Conservation (phyloP, 2,329 filamentous ascomycete genomes). For the Sporothrix humicola region DNA sequence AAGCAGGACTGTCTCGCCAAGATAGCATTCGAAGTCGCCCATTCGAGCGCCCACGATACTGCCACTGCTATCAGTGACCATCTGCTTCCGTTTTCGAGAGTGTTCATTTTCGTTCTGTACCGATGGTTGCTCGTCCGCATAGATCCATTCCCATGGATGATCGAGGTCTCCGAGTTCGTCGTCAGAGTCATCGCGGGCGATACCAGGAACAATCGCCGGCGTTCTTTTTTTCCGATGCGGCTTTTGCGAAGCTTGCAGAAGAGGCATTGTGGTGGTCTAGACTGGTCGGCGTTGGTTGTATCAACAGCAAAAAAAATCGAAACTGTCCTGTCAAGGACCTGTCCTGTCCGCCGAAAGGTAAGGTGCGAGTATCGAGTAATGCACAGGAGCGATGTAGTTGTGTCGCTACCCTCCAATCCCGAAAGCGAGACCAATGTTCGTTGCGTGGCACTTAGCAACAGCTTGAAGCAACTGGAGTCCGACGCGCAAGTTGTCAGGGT, state of each 20-base stretch:
- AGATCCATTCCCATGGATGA: slow-evolving; percentile 80
- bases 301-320: too few relatives aligned
- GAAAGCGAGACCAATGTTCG: neutral
- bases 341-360: too few relatives aligned
- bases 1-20: slow-evolving; percentile 85
- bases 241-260: slow-evolving; percentile 30
- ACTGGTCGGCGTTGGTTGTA: too few relatives aligned
- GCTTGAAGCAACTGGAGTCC: neutral
- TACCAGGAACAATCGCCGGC: slow-evolving; percentile 53
- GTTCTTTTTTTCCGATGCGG: slow-evolving; percentile 28
- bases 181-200: slow-evolving; percentile 80
- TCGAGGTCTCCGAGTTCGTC: slow-evolving; percentile 81
- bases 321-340: too few relatives aligned
- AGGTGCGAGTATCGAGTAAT: neutral
- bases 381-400: neutral
- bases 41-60: slow-evolving; percentile 81
- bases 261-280: slow-evolving; percentile 33
- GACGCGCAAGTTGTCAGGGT: neutral
- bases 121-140: slow-evolving; percentile 50
- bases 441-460: neutral
- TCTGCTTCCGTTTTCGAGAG: slow-evolving; percentile 47
- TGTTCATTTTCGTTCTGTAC: slow-evolving; percentile 19
- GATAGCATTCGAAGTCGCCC: slow-evolving; percentile 76
- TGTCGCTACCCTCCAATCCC: neutral
- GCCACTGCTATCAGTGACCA: slow-evolving; percentile 41